These are phyloP conservation scores for Odontarrhena argentea DNA, from an alignment of 345 rosid species.

Conservation along the genomic window DNA sequence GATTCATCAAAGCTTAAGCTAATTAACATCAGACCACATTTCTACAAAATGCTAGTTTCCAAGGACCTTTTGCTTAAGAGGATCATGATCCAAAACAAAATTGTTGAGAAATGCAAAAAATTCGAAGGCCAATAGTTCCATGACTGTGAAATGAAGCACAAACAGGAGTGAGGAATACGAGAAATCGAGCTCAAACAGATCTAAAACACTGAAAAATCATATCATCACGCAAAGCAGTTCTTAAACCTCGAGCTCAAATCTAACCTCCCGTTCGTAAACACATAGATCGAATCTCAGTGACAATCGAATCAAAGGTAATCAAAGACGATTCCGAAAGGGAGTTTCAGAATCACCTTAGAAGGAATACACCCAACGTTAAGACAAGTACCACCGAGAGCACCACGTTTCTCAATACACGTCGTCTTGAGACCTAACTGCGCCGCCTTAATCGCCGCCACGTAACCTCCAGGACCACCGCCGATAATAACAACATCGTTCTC, in stretches of 20 bases:
- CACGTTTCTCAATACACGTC: constrained; percentile 96
- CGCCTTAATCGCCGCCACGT: constrained; percentile 99
- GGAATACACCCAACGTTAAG: constrained; percentile 99
- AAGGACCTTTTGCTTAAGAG: not conserved
- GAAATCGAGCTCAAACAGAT: constrained; percentile 5
- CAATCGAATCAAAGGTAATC: not conserved
- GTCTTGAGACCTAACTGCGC: constrained; percentile 97
- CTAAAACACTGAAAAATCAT: constrained; percentile 6
- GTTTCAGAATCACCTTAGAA: constrained; percentile 65
- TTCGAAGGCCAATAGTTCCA: constrained; percentile 12
- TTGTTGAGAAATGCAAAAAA: not conserved
- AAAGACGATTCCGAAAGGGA: not conserved
- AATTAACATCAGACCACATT: not conserved
- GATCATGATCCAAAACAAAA: constrained; percentile 15
- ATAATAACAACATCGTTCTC: constrained; percentile 93
- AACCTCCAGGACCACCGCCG: constrained; percentile 99
- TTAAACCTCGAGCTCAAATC: constrained; percentile 22
- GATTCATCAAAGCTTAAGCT: constrained; percentile 16
- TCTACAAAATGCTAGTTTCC: not conserved
- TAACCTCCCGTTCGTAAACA: constrained; percentile 6
- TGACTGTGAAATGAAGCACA: constrained; percentile 10
- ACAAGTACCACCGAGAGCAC: constrained; percentile 97
- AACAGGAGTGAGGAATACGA: not conserved
- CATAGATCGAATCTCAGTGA: constrained; percentile 22
- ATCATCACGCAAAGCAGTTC: constrained; percentile 14